Evolutionary conservation across 2,329 filamentous ascomycete species (phyloP), one percentile per base, ranked within the genome.

Genomic region (Dissoconium aciculare): DNA sequence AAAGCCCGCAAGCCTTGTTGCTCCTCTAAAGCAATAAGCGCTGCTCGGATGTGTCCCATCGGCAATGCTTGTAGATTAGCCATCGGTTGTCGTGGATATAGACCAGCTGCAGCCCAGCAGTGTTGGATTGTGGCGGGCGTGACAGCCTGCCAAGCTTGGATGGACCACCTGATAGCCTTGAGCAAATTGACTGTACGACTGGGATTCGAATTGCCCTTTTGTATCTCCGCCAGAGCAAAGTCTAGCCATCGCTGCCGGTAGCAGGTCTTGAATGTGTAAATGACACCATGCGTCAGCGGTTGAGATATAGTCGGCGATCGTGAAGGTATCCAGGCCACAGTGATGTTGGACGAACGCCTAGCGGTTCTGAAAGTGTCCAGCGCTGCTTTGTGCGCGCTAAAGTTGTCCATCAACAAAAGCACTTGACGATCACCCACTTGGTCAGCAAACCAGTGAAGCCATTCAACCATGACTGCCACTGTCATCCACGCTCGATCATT

Each of bases 331-430:
- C 26, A 30, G 12, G 8, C 26, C 4, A 38, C 17, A 11, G 27
- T 25, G 8, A 34, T 30, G 17, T 38, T 35, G 25, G 29, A 15
- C 3, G 33, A 17, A 9, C 17, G 29, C 5, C 13, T 17, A 11
- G 27, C 15, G 10, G 11, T 10, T 28, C 26, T n/a, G 11, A 29
- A 16, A 15, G 26, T 14, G 13, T 16, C 25, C 11, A 37, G 27
- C 14, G 31, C 35, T 10, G 16, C 25, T 24, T 10, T 27, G 29
- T 37, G 27, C 27, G 35, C 31, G 16, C 13, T 27, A 11, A 34
- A 34, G 31, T 34, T 37, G 16, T 37, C 35, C 15, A 37, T 34
- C n/a, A 31, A 8, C 17, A 37, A 25, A 13, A 37, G 31, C 4
- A 37, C 35, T 28, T 28, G 23, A 2, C 28, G 16, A 11, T 19